Base-by-base conservation (phyloP, 1,284 basidiomycete species). In the Rhizoctonia solani region DNA sequence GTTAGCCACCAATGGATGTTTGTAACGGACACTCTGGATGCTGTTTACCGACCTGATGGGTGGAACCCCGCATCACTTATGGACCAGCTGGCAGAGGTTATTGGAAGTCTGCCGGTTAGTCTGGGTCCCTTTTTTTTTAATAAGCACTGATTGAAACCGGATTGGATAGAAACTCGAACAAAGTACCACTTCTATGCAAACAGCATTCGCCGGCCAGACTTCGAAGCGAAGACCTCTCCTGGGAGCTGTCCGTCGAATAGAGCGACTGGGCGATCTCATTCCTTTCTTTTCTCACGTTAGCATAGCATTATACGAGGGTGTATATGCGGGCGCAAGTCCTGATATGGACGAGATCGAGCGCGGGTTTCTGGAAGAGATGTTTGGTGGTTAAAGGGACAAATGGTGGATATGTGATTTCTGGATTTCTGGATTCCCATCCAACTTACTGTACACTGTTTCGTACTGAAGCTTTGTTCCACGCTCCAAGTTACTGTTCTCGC, bases 1-100 rank as follows among this genome's bases (percentile, higher is more conserved):
- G 8, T 47, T 21, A 97, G 95, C 72, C 92, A 99, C 76, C 95
- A 99, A 81, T 99, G 97, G 96, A 91, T 98, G 73, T 99, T 99
- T 75, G 87, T 98, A 65, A 97, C 95, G 0, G 97, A 99, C 76
- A 98, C 96, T 0, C 92, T 95, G 4, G 97, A 99, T 74, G 95
- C 95, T 0, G 85, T 95, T 11, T 95, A 95, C 76, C 89, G 88
- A 6, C 89, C 92, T 0, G 89, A 95, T 71, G 82, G 87, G 49
- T 95, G 90, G 85, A 79, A 81, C 50, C 89, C 95, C 0, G 89
- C 92, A 70, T 90, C 93, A 1, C 87, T 98, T 78, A 85, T 98
- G 76, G 96, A 99, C 75, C 88, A 90, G 50, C 80, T 98, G 0
- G 87, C 93, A n/a, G 92, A 95, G 71, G 85, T 92, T 42, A 83